A percentile compares a stretch with the other conserved stretches of the same genome.
These are phyloP conservation scores for Trichosporon faecale DNA, from an alignment of 1,284 basidiomycete genomes.

Conservation along the genomic window DNA sequence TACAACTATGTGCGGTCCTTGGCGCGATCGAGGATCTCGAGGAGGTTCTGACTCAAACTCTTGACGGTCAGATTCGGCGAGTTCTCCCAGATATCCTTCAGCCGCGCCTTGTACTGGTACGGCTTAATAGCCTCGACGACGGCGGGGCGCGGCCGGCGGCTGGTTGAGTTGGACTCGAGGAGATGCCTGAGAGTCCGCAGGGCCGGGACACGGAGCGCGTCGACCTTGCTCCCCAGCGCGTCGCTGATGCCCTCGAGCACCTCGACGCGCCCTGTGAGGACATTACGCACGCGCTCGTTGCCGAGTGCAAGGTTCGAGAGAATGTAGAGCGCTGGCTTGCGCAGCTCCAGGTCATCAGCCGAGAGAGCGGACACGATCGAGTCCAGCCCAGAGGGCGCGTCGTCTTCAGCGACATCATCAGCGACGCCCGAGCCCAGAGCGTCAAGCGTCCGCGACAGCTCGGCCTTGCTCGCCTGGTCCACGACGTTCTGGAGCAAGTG, in stretches of 20 bases:
- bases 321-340: slow-evolving; percentile 38
- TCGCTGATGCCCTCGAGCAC: slow-evolving; percentile 40
- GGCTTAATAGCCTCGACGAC: slow-evolving; percentile 45
- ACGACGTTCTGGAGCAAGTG: slow-evolving; percentile 47
- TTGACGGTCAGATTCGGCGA: slow-evolving; percentile 31
- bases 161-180: slow-evolving; percentile 39
- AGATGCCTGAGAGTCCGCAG: slow-evolving; percentile 44
- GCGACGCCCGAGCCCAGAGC: slow-evolving; percentile 30
- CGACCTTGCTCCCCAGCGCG: slow-evolving; percentile 22
- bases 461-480: slow-evolving; percentile 37
- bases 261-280: slow-evolving; percentile 33
- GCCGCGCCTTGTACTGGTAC: slow-evolving; percentile 37
- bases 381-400: background rate
- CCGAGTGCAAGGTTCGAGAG: slow-evolving; percentile 47
- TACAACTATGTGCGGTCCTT: background rate
- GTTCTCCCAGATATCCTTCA: slow-evolving; percentile 35
- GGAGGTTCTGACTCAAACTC: slow-evolving; percentile 23
- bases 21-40: slow-evolving; percentile 36
- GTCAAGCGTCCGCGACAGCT: slow-evolving; percentile 39
- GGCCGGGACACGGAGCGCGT: slow-evolving; percentile 41
- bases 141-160: slow-evolving; percentile 34
- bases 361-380: background rate
- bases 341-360: slow-evolving; percentile 13
- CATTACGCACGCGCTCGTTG: slow-evolving; percentile 36
- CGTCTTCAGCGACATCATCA: slow-evolving; percentile 5